Evolutionary conservation across 805 yeast genomes (phyloP).

Genomic region (Pichia californica): DNA sequence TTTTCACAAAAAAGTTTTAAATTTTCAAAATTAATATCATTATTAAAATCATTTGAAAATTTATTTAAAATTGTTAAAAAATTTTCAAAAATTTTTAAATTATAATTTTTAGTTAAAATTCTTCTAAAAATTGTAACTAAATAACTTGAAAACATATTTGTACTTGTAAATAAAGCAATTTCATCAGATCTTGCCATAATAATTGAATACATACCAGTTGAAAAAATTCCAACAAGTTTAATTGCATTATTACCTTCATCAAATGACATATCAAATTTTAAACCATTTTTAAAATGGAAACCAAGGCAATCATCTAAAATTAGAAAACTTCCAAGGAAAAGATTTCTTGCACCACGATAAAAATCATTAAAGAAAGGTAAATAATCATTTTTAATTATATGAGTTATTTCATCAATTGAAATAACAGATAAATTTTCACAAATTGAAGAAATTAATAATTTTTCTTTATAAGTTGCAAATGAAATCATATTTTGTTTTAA

Average conservation of each 20-base stretch:
- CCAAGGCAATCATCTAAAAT: conserved; percentile 9
- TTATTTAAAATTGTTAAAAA: conserved; percentile 5
- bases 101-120: not conserved
- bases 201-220: conserved; percentile 12
- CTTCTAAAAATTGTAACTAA: conserved; percentile 5
- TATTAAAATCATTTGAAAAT: not conserved
- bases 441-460: conserved; percentile 4
- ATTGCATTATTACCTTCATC: conserved; percentile 7
- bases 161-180: not conserved
- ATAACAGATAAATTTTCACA: conserved; percentile 5
- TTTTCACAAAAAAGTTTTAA: conserved; percentile 5
- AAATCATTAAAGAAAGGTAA: conserved; percentile 2
- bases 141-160: conserved; percentile 4
- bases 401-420: conserved; percentile 3
- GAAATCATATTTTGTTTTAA: conserved; percentile 8
- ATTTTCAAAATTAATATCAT: conserved; percentile 9
- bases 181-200: conserved; percentile 5
- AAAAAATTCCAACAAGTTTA: conserved; percentile 10
- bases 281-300: conserved; percentile 10
- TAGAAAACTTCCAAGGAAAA: conserved; percentile 3
- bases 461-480: not conserved
- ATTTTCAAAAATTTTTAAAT: conserved; percentile 4
- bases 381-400: conserved; percentile 8
- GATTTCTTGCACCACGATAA: not conserved
- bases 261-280: conserved; percentile 1